Evolutionary conservation across 2,329 filamentous ascomycete species (phyloP).

Genomic region (Verruconis gallopava): DNA sequence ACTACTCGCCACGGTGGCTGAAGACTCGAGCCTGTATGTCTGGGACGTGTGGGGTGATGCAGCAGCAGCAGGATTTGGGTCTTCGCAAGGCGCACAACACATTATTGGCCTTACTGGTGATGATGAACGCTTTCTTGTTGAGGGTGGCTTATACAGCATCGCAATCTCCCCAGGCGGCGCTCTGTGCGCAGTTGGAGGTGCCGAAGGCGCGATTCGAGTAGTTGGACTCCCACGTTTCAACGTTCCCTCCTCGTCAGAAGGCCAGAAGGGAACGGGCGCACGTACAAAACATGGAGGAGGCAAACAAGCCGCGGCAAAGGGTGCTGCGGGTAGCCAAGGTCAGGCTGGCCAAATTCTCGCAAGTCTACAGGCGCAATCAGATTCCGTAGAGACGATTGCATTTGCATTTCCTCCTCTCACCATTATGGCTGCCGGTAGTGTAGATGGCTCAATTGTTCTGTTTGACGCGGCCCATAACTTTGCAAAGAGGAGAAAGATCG

Average conservation of each 20-base stretch:
- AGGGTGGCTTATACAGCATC: conserved; percentile 82
- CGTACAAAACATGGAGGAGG: conserved; percentile 35
- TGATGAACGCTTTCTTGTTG: conserved; percentile 84
- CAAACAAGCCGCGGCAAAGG: conserved; percentile 30
- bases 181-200: conserved; percentile 77
- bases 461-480: conserved; percentile 82
- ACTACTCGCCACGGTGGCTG: conserved; percentile 74
- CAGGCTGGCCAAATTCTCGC: conserved; percentile 66
- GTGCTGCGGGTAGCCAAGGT: conserved; percentile 26
- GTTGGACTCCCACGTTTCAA: conserved; percentile 62
- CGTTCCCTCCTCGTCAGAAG: conserved; percentile 18
- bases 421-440: conserved; percentile 49
- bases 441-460: conserved; percentile 61
- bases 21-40: conserved; percentile 79
- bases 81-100: conserved; percentile 44
- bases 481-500: conserved; percentile 70
- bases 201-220: conserved; percentile 72
- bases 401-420: conserved; percentile 49
- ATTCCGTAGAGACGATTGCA: conserved; percentile 65
- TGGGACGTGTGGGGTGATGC: conserved; percentile 83
- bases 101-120: conserved; percentile 64
- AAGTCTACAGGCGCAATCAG: conserved; percentile 63
- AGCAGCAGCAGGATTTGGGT: conserved; percentile 47
- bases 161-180: conserved; percentile 68
- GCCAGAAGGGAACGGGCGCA: conserved; percentile 31